phyloP scores from a whole-genome alignment of 352 stramenopile genomes.

The Phytophthora capsici region DNA sequence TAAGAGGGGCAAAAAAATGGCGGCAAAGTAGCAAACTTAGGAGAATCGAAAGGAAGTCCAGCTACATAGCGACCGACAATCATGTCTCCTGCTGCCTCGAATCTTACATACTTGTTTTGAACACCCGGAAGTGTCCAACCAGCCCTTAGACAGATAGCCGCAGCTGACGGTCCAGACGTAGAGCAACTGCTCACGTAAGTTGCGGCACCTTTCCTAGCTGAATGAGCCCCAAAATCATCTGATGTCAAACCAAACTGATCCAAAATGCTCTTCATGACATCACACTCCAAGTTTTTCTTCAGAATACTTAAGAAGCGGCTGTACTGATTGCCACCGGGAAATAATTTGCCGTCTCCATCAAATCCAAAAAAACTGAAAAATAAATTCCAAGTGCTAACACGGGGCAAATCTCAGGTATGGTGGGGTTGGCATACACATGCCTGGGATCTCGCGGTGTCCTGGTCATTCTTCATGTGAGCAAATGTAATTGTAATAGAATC shows the following conservation, averaged over 20 bases:
- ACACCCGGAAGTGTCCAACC: slow-evolving; percentile 31
- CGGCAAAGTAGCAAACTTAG: slow-evolving; percentile 25
- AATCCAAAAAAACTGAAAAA: slow-evolving; percentile 24
- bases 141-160: slow-evolving; percentile 29
- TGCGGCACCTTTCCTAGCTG: slow-evolving; percentile 23
- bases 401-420: slow-evolving; percentile 29
- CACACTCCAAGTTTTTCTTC: background rate
- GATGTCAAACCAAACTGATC: background rate
- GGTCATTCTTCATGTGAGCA: slow-evolving; percentile 42
- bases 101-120: slow-evolving; percentile 35
- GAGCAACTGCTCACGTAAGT: slow-evolving; percentile 30
- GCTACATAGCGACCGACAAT: too few relatives aligned
- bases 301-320: slow-evolving; percentile 29
- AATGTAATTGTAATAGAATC: slow-evolving; percentile 27
- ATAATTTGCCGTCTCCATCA: slow-evolving; percentile 13
- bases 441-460: slow-evolving; percentile 27
- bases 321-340: slow-evolving; percentile 31
- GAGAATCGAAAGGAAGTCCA: too few relatives aligned
- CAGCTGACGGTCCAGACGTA: slow-evolving; percentile 23
- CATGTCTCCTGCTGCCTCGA: too few relatives aligned
- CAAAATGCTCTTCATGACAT: background rate
- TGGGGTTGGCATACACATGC: slow-evolving; percentile 39
- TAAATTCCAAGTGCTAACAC: slow-evolving; percentile 32
- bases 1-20: slow-evolving; percentile 18
- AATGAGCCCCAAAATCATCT: slow-evolving; percentile 32